Evolutionary conservation across 2,329 filamentous ascomycete species (phyloP).

Genomic region (Periconia macrospinosa): DNA sequence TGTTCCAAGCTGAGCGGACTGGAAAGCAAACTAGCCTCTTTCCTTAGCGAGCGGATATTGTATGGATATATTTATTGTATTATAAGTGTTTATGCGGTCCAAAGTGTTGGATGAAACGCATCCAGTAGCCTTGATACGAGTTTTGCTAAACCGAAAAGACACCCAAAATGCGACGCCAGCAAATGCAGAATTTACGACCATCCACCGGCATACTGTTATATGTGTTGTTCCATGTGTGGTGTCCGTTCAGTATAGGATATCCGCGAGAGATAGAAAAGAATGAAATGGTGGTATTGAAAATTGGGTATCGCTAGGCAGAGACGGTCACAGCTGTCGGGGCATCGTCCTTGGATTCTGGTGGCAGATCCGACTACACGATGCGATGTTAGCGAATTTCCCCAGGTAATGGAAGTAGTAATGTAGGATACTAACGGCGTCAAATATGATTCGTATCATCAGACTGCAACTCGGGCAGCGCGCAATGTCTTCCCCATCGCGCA

Average conservation of each 20-base stretch:
- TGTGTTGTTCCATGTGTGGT: slow-evolving; percentile 1
- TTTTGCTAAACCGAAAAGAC: neutral
- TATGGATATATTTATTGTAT: neutral
- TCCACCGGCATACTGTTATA: too few relatives aligned
- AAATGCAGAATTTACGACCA: slow-evolving; percentile 14
- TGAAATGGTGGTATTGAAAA: neutral
- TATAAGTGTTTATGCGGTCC: neutral
- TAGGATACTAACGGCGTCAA: slow-evolving; percentile 67
- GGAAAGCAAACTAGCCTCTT: neutral
- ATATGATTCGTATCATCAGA: slow-evolving; percentile 94
- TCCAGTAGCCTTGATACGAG: neutral
- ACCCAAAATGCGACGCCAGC: slow-evolving; percentile 12
- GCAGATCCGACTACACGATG: slow-evolving; percentile 32
- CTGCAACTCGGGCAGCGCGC: slow-evolving; percentile 98
- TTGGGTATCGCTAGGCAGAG: slow-evolving; percentile 16
- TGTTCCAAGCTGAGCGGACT: slow-evolving; percentile 26
- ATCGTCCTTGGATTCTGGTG: slow-evolving; percentile 25
- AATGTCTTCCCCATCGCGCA: slow-evolving; percentile 88
- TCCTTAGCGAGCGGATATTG: neutral
- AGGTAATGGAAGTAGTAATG: neutral
- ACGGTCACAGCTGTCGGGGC: slow-evolving; percentile 26
- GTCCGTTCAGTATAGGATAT: neutral
- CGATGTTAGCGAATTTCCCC: slow-evolving; percentile 5
- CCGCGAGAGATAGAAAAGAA: too few relatives aligned
- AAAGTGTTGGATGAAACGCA: neutral